Conservation (phyloP, 768 basidiomycete species). For the Leccinum longicurvipes region DNA sequence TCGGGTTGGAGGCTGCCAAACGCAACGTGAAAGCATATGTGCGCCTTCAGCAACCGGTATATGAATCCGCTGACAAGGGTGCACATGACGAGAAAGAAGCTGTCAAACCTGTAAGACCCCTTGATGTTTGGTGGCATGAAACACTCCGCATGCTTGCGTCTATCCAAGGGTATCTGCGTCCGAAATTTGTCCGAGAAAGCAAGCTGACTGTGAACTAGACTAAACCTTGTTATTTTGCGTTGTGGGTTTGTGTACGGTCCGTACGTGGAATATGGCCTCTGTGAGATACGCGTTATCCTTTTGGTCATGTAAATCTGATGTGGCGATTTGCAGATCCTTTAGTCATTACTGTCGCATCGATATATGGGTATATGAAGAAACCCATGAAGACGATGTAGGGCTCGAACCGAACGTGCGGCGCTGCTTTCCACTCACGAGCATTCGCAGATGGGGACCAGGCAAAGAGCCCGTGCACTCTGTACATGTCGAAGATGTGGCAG, state of each 20-base stretch:
- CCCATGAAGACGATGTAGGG: constrained; percentile 82
- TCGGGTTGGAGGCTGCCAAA: constrained; percentile 77
- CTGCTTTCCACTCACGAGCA: constrained; percentile 6
- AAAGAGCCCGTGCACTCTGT: constrained; percentile 72
- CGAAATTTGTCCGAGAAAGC: background rate
- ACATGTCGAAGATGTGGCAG: constrained; percentile 78
- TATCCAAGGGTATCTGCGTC: constrained; percentile 57
- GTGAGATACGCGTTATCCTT: constrained; percentile 38
- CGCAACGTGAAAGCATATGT: constrained; percentile 77
- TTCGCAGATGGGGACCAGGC: constrained; percentile 71
- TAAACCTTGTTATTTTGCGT: constrained; percentile 78
- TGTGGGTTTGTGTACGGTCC: constrained; percentile 79
- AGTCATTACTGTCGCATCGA: constrained; percentile 69
- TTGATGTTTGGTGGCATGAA: constrained; percentile 90
- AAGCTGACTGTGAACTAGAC: constrained; percentile 38
- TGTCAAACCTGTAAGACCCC: constrained; percentile 62
- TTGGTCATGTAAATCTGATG: constrained; percentile 13
- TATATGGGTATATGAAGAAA: constrained; percentile 79
- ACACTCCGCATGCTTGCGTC: constrained; percentile 69
- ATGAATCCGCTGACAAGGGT: constrained; percentile 68
- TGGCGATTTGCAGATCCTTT: constrained; percentile 51
- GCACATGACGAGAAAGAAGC: constrained; percentile 69
- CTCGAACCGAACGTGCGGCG: constrained; percentile 3
- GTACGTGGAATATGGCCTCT: constrained; percentile 66
- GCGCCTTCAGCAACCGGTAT: constrained; percentile 74